phyloP scores from a whole-genome alignment of 768 basidiomycete species.

The Lepiota venenata region DNA sequence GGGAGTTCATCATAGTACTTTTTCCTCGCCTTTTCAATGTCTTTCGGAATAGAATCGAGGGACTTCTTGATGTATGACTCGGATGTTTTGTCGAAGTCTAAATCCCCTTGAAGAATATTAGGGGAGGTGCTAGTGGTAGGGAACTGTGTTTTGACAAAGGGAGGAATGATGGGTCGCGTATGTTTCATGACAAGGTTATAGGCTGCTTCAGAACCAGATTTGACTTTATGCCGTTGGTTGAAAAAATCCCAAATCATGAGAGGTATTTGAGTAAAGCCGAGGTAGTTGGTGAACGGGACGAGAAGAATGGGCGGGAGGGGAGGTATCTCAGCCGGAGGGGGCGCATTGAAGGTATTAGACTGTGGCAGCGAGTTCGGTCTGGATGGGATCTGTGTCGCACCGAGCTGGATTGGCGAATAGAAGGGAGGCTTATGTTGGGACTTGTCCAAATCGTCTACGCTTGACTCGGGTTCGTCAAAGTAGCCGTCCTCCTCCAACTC shows the following conservation, averaged over 20 bases:
- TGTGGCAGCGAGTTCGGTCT: conserved; percentile 22
- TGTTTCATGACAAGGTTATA: conserved; percentile 63
- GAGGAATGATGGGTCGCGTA: conserved; percentile 55
- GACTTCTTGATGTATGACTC: conserved; percentile 74
- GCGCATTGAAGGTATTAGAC: conserved; percentile 25
- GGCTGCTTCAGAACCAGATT: conserved; percentile 76
- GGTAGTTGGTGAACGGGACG: conserved; percentile 67
- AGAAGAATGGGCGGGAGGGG: conserved; percentile 77
- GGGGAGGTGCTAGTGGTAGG: conserved; percentile 16
- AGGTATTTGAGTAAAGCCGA: conserved; percentile 84
- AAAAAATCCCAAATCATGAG: conserved; percentile 92
- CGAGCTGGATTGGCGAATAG: conserved; percentile 15
- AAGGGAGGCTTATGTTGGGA: conserved; percentile 22
- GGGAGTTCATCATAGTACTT: conserved; percentile 76
- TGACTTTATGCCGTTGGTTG: conserved; percentile 82
- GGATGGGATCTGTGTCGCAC: conserved; percentile 11
- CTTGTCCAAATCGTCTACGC: conserved; percentile 14
- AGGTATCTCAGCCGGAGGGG: conserved; percentile 43
- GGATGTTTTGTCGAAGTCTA: conserved; percentile 67
- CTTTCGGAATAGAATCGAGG: conserved; percentile 43
- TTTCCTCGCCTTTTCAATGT: conserved; percentile 65
- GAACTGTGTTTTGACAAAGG: conserved; percentile 22
- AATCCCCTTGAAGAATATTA: conserved; percentile 34
- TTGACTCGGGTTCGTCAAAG: conserved; percentile 62
- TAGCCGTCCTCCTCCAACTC: conserved; percentile 67